Base-by-base conservation (phyloP, 2,329 filamentous ascomycete genomes). In the Aspergillus versicolor region DNA sequence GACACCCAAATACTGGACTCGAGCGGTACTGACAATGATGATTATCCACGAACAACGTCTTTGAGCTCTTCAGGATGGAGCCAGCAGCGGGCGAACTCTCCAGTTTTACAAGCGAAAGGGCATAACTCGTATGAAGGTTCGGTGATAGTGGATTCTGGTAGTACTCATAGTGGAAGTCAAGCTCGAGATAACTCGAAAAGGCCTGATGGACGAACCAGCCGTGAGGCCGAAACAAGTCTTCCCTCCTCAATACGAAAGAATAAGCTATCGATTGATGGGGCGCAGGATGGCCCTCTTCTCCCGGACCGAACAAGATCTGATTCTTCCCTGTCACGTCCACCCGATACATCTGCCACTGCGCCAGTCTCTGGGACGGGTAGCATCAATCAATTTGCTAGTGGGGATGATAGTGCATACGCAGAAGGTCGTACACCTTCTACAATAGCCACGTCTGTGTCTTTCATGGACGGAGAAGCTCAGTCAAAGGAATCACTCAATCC, bases 231-330 rank as follows among this genome's bases (percentile, higher is more conserved):
- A 50, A 57, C 62, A 17, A 58, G 66, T 24, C 63, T 69, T 34
- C 52, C 68, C 45, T 48, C 57, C 21, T 53, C 63, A 6, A 43
- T 61, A 27, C 64, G 66, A 51, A 70, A 61, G 37, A 41, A 44
- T 19, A 73, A 68, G 41, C 66, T 63, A 13, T 53, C 62, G 12
- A 52, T 61, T 19, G 73, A 74, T 38, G 60, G 56, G 27, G 46
- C 48, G 3, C 65, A 67, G 27, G 68, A 70, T 27, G 48, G 54
- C 6, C 51, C 57, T 3, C 24, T 59, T 9, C 59, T 65, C 47
- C 78, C 81, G 46, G 78, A 67, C 30, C 67, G 63, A 58, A 61
- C 62, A 19, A 63, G 65, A 42, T 70, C 69, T 17, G 69, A 66
- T 52, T 73, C 72, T 13, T 64, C 66, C 9, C 60, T 65, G 51